Evolutionary conservation across 176 grass and related monocot species (phyloP).

Genomic region (Tillandsia leiboldiana): DNA sequence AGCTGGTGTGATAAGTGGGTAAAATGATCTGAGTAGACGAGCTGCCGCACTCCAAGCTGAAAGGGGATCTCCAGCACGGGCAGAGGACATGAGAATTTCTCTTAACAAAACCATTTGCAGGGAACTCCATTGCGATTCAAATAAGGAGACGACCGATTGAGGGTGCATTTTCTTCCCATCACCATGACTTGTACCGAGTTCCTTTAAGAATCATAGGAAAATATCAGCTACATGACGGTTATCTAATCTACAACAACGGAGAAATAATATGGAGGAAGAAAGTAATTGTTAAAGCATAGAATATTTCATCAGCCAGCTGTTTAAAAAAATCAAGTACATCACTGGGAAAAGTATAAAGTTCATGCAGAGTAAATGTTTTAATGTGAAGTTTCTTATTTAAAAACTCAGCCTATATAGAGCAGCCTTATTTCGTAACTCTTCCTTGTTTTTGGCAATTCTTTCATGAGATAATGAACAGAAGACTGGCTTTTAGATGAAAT

Average conservation of each 20-base stretch:
- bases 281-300: neutral
- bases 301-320: no score
- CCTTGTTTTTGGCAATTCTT: no score
- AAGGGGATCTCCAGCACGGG: slow-evolving; percentile 80
- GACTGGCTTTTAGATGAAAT: no score
- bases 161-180: slow-evolving; percentile 52
- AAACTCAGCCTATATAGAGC: no score
- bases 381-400: no score
- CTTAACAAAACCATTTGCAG: slow-evolving; percentile 94
- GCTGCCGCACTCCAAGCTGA: slow-evolving; percentile 90
- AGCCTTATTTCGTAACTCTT: no score
- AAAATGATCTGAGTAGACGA: slow-evolving; percentile 95
- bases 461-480: no score
- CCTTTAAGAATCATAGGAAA: slow-evolving; percentile 22
- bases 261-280: neutral
- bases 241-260: neutral
- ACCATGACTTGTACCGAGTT: slow-evolving; percentile 27
- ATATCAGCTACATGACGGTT: neutral
- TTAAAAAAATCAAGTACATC: no score
- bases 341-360: no score
- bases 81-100: slow-evolving; percentile 97
- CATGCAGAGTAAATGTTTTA: no score
- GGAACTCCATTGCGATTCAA: slow-evolving; percentile 95
- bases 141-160: slow-evolving; percentile 64
- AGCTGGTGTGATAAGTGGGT: slow-evolving; percentile 93